Percentiles rank a stretch among this genome's conserved stretches.
Evolutionary conservation across 768 basidiomycete species (phyloP).

Genomic region (Pisolithus albus): DNA sequence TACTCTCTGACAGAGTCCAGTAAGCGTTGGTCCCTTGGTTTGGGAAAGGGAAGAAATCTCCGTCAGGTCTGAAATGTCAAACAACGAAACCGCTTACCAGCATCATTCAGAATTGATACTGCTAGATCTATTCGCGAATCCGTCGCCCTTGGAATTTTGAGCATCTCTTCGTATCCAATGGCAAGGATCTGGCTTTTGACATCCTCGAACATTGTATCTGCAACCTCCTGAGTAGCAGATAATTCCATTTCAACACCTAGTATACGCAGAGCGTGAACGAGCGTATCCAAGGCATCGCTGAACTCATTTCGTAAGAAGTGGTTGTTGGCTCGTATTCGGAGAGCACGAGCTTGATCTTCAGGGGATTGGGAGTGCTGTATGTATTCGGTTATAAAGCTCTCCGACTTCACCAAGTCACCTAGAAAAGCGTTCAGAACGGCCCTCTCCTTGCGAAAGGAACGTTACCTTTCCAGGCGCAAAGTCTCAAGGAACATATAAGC

Average conservation of each 20-base stretch:
- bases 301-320: slow-evolving; percentile 56
- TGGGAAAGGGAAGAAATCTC: background rate
- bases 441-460: background rate
- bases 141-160: slow-evolving; percentile 53
- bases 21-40: slow-evolving; percentile 57
- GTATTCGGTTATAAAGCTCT: slow-evolving; percentile 49
- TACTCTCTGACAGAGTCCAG: slow-evolving; percentile 53
- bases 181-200: slow-evolving; percentile 67
- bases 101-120: slow-evolving; percentile 61
- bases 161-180: slow-evolving; percentile 62
- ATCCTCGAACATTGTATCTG: slow-evolving; percentile 59
- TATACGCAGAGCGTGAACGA: slow-evolving; percentile 49
- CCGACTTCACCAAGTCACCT: slow-evolving; percentile 53
- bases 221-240: slow-evolving; percentile 45
- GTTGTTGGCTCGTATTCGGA: slow-evolving; percentile 57
- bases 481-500: background rate
- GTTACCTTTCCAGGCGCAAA: background rate
- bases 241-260: slow-evolving; percentile 57
- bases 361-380: slow-evolving; percentile 39
- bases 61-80: background rate
- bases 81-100: slow-evolving; percentile 34
- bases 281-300: slow-evolving; percentile 49
- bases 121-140: slow-evolving; percentile 57
- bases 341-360: slow-evolving; percentile 50
- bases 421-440: slow-evolving; percentile 1